Conservation (phyloP, 2,329 filamentous ascomycete species). For the Elsinoe batatas region DNA sequence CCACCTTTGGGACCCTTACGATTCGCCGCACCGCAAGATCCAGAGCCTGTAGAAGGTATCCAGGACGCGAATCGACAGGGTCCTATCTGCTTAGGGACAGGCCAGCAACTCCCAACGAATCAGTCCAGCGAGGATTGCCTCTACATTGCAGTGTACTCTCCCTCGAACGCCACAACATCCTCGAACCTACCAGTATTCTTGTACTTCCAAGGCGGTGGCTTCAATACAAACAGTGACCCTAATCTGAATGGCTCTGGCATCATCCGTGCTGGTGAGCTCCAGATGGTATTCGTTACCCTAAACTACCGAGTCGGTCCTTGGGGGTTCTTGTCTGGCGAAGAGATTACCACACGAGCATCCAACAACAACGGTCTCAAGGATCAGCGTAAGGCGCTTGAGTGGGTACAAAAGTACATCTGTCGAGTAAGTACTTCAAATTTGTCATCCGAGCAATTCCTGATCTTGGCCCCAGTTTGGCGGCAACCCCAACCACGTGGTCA, state of each 20-base stretch:
- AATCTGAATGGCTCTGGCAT: slow-evolving; percentile 53
- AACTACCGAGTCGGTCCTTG: slow-evolving; percentile 70
- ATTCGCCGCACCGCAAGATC: slow-evolving; percentile 59
- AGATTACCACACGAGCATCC: slow-evolving; percentile 41
- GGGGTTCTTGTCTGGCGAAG: slow-evolving; percentile 57
- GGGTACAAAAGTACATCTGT: slow-evolving; percentile 57
- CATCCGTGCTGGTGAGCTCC: slow-evolving; percentile 46
- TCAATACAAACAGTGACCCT: slow-evolving; percentile 37
- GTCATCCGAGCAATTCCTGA: background rate
- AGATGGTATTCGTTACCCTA: slow-evolving; percentile 60
- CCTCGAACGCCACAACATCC: slow-evolving; percentile 39
- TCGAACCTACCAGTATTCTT: slow-evolving; percentile 56
- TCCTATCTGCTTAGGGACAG: slow-evolving; percentile 28
- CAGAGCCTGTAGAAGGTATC: slow-evolving; percentile 26
- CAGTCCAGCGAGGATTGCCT: slow-evolving; percentile 57
- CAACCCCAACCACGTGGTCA: slow-evolving; percentile 55
- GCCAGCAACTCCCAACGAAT: slow-evolving; percentile 23
- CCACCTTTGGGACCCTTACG: slow-evolving; percentile 56
- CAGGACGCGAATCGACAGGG: slow-evolving; percentile 21
- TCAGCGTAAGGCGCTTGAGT: slow-evolving; percentile 58
- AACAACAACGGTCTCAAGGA: slow-evolving; percentile 63
- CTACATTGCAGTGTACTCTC: slow-evolving; percentile 55
- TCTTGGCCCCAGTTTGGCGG: slow-evolving; percentile 50
- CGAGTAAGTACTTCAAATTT: slow-evolving; percentile 25
- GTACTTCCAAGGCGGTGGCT: slow-evolving; percentile 42